Percentiles rank a stretch among this genome's conserved stretches.
Conservation (phyloP, 306 rosid genomes). For the Datisca glomerata region DNA sequence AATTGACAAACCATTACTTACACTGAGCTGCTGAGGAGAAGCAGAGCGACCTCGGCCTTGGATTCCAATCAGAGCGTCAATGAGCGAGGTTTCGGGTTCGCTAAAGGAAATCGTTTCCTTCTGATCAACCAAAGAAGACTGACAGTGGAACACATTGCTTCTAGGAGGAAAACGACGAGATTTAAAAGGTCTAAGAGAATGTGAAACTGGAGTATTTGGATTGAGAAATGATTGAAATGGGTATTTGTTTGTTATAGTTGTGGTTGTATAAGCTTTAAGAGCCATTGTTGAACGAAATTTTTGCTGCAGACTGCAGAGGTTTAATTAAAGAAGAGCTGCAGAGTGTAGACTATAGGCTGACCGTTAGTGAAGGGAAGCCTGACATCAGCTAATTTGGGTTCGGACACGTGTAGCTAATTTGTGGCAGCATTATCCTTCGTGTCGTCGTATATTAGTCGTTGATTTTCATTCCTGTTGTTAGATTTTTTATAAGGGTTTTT, state of each 20-base stretch:
- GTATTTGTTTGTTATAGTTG: slow-evolving; percentile 9
- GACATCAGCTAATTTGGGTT: background rate
- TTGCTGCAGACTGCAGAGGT: too few relatives aligned
- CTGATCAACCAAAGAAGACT: slow-evolving; percentile 23
- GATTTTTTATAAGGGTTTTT: too few relatives aligned
- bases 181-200: slow-evolving; percentile 5
- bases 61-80: slow-evolving; percentile 65
- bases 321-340: background rate
- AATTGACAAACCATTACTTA: slow-evolving; percentile 9
- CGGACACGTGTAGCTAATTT: slow-evolving; percentile 3
- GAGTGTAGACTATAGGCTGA: background rate
- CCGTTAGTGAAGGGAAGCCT: slow-evolving; percentile 1
- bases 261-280: slow-evolving; percentile 10
- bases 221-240: slow-evolving; percentile 3
- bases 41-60: slow-evolving; percentile 95
- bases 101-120: slow-evolving; percentile 30
- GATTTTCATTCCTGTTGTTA: too few relatives aligned
- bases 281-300: slow-evolving; percentile 23
- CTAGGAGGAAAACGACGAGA: slow-evolving; percentile 6
- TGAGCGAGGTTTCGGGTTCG: slow-evolving; percentile 52
- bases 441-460: too few relatives aligned
- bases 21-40: slow-evolving; percentile 65
- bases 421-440: too few relatives aligned
- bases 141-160: slow-evolving; percentile 2
- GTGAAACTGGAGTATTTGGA: slow-evolving; percentile 10